A percentile compares a stretch with the other conserved stretches of the same genome.
These are phyloP conservation scores for Chlorella sp. DNA, from an alignment of 139 green algal species.

Conservation along the genomic window DNA sequence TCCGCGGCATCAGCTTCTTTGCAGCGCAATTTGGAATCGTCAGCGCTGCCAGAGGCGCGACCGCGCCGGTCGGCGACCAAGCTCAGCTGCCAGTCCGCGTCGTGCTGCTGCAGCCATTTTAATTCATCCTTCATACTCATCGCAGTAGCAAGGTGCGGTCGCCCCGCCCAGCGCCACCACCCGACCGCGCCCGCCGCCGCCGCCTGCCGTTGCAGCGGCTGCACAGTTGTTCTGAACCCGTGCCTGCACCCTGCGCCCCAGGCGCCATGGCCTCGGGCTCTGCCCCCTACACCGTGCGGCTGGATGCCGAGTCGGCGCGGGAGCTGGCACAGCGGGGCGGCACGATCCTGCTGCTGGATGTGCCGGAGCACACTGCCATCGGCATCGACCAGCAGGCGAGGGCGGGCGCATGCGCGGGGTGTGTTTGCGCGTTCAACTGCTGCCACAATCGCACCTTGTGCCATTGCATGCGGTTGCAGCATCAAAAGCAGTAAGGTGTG, in stretches of 20 bases:
- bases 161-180: conserved; percentile 5
- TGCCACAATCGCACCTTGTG: not conserved
- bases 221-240: not conserved
- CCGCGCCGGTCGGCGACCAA: too few relatives aligned
- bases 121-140: too few relatives aligned
- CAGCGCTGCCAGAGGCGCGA: too few relatives aligned
- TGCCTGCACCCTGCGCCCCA: not conserved
- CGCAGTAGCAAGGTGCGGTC: too few relatives aligned
- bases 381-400: conserved; percentile 85
- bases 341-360: conserved; percentile 77
- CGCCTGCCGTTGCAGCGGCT: not conserved
- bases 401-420: too few relatives aligned
- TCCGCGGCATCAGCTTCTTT: too few relatives aligned
- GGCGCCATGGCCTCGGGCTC: not conserved
- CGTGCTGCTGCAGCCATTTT: too few relatives aligned
- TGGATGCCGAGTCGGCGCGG: conserved; percentile 70
- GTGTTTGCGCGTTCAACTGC: not conserved
- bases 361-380: conserved; percentile 71
- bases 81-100: too few relatives aligned
- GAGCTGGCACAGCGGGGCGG: conserved; percentile 61
- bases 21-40: too few relatives aligned
- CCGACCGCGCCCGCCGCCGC: not conserved
- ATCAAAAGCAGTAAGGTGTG: too few relatives aligned
- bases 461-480: too few relatives aligned
- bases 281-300: conserved; percentile 47